Percentiles rank a stretch among this genome's conserved stretches.
Conservation (phyloP, 352 stramenopile genomes). For the Plasmopara halstedii region DNA sequence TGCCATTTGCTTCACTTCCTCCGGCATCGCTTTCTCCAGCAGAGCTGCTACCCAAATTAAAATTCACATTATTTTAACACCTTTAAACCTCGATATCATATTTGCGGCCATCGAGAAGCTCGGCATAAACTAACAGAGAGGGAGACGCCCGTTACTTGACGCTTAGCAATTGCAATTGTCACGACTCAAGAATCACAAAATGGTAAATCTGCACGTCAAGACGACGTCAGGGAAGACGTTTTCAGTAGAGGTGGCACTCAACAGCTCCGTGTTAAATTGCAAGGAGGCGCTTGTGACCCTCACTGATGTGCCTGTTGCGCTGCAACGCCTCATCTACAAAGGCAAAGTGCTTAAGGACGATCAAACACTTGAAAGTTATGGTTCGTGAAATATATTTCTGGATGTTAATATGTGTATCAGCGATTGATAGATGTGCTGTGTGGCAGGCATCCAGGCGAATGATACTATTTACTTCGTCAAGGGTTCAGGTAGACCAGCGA, state of each 20-base stretch:
- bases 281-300: slow-evolving; percentile 64
- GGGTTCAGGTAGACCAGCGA: slow-evolving; percentile 31
- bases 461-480: slow-evolving; percentile 85
- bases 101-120: background rate
- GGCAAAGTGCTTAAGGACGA: slow-evolving; percentile 90
- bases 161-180: background rate
- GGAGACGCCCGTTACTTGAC: no score
- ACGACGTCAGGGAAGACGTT: slow-evolving; percentile 78
- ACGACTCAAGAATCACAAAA: slow-evolving; percentile 4
- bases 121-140: slow-evolving; percentile 2
- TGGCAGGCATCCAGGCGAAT: slow-evolving; percentile 58
- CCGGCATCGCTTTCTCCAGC: no score
- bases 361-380: slow-evolving; percentile 73
- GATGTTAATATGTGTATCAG: background rate
- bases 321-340: slow-evolving; percentile 87
- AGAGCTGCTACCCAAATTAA: no score
- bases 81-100: background rate
- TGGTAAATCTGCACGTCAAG: slow-evolving; percentile 80
- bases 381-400: slow-evolving; percentile 18
- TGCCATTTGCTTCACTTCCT: background rate
- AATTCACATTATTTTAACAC: background rate
- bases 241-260: slow-evolving; percentile 61
- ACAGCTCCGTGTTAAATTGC: slow-evolving; percentile 60
- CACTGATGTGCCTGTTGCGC: slow-evolving; percentile 60
- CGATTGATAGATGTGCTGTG: background rate